phyloP scores from a whole-genome alignment of 2,329 filamentous ascomycete species.

The Talaromyces sp. region DNA sequence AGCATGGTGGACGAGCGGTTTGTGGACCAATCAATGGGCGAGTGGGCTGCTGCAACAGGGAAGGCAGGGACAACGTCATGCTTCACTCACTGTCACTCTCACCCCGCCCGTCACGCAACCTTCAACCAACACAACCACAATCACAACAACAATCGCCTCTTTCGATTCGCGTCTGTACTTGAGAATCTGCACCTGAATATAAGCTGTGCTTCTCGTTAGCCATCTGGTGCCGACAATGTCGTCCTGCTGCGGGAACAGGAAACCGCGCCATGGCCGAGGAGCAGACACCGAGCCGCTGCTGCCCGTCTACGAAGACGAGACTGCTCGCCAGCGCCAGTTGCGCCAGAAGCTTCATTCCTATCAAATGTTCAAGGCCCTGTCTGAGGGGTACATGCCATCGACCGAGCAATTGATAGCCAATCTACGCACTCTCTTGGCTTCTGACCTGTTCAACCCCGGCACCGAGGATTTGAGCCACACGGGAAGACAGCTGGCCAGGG shows the following conservation, averaged over 20 bases:
- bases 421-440: constrained; percentile 69
- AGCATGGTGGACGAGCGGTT: neutral
- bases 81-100: neutral
- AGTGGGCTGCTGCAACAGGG: too few relatives aligned
- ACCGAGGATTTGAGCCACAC: constrained; percentile 70
- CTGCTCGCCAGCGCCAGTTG: constrained; percentile 66
- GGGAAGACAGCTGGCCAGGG: constrained; percentile 67
- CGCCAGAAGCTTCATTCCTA: constrained; percentile 91
- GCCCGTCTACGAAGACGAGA: constrained; percentile 70
- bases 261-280: constrained; percentile 34
- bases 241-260: constrained; percentile 60
- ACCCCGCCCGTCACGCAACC: neutral
- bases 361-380: constrained; percentile 79
- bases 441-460: constrained; percentile 71
- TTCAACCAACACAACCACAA: too few relatives aligned
- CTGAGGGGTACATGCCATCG: constrained; percentile 84
- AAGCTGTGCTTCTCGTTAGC: neutral
- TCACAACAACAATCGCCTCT: neutral
- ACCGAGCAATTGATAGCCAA: constrained; percentile 79
- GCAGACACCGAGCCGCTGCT: constrained; percentile 73
- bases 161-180: neutral
- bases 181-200: neutral
- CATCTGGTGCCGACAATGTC: constrained; percentile 39
- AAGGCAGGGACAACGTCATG: constrained; percentile 8
- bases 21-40: constrained; percentile 1